Evolutionary conservation across 1,139 yeast genomes (phyloP).

Genomic region (Schwanniomyces etchellsii): DNA sequence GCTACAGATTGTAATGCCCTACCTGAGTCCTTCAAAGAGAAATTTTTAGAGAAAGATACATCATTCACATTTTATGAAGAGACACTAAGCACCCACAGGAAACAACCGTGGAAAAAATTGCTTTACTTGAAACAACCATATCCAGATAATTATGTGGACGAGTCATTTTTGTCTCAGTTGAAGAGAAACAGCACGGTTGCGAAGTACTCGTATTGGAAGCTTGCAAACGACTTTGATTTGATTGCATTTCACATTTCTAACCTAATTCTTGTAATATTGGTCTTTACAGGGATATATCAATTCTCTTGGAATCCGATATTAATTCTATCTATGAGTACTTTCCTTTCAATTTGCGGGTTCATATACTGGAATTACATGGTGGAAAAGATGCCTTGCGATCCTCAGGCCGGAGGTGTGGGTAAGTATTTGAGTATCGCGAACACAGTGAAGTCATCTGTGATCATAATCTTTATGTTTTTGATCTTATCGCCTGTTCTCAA

Average conservation of each 20-base stretch:
- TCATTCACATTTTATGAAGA: too few species aligned
- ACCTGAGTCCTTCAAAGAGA: too few species aligned
- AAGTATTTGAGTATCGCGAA: slow-evolving; percentile 6
- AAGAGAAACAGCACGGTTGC: slow-evolving; percentile 73
- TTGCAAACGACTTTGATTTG: slow-evolving; percentile 64
- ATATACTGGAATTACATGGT: slow-evolving; percentile 8
- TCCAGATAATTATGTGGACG: slow-evolving; percentile 88
- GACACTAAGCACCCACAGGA: too few species aligned
- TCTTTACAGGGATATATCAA: slow-evolving; percentile 55
- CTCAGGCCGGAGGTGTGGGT: slow-evolving; percentile 9
- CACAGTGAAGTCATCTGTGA: slow-evolving; percentile 52
- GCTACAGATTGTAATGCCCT: too few species aligned
- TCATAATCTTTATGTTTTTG: slow-evolving; percentile 65
- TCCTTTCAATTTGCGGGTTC: slow-evolving; percentile 23
- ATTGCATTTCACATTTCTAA: slow-evolving; percentile 63
- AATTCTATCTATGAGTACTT: slow-evolving; percentile 26
- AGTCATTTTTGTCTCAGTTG: slow-evolving; percentile 70
- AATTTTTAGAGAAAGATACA: too few species aligned
- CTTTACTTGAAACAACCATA: slow-evolving; percentile 84
- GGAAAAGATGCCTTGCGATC: neutral
- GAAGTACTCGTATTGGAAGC: slow-evolving; percentile 56
- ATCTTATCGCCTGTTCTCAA: slow-evolving; percentile 85
- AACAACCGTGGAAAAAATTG: slow-evolving; percentile 63
- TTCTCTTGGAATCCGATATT: slow-evolving; percentile 38
- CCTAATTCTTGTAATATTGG: slow-evolving; percentile 53